Evolutionary conservation across 805 yeast genomes (phyloP).

Genomic region (Helenozyma rhizophorensis): DNA sequence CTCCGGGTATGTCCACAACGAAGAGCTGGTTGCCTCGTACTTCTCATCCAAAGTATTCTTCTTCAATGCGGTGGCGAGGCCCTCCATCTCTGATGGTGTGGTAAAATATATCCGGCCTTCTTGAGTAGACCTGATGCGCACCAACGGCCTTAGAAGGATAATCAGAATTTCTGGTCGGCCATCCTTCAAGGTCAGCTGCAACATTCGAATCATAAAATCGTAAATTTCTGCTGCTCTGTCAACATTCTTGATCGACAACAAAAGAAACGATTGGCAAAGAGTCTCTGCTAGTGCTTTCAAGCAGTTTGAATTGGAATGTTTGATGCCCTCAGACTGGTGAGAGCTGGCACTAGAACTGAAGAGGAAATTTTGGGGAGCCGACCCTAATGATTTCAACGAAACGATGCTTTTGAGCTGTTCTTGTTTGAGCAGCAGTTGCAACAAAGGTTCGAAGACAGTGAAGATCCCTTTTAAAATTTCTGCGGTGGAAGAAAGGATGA

Average conservation of each 20-base stretch:
- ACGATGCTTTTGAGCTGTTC: conserved; percentile 21
- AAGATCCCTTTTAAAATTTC: conserved; percentile 15
- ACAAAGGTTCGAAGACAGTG: conserved; percentile 9
- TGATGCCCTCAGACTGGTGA: conserved; percentile 10
- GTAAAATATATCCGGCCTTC: conserved; percentile 45
- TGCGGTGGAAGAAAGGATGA: conserved; percentile 15
- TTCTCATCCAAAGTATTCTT: conserved; percentile 35
- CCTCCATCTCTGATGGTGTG: conserved; percentile 59
- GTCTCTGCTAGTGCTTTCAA: conserved; percentile 20
- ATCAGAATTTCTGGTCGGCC: conserved; percentile 38
- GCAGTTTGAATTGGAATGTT: not conserved
- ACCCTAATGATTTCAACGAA: conserved; percentile 20
- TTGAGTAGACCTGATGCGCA: conserved; percentile 49
- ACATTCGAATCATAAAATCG: conserved; percentile 30
- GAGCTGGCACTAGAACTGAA: conserved; percentile 7
- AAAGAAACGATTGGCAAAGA: conserved; percentile 22
- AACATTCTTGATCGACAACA: conserved; percentile 18
- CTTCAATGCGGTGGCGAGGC: conserved; percentile 55
- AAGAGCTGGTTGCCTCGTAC: conserved; percentile 7
- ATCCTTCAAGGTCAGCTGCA: conserved; percentile 30
- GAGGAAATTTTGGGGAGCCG: conserved; percentile 6
- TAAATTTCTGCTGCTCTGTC: conserved; percentile 27
- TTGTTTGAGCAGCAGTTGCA: not conserved
- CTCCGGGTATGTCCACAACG: conserved; percentile 63
- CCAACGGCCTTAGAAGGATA: conserved; percentile 47